Percentiles rank a stretch among this genome's conserved stretches.
Conservation (phyloP, 768 basidiomycete genomes). For the Asterophora parasitica region DNA sequence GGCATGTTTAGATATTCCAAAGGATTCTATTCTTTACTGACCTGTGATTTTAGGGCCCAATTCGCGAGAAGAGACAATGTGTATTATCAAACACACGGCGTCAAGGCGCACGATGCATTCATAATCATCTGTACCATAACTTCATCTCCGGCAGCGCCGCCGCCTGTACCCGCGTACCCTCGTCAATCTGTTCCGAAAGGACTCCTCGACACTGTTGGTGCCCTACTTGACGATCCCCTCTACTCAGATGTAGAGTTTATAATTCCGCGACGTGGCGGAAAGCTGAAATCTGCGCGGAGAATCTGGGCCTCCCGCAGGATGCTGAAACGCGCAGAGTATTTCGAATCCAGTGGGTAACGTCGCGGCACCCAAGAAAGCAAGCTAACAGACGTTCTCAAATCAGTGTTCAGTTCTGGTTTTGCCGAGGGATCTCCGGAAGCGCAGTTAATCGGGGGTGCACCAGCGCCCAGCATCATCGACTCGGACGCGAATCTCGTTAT, state of each 20-base stretch:
- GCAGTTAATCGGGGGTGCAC: slow-evolving; percentile 20
- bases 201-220: slow-evolving; percentile 67
- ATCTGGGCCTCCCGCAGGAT: slow-evolving; percentile 72
- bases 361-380: background rate
- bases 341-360: slow-evolving; percentile 54
- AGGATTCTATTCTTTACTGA: background rate
- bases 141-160: slow-evolving; percentile 48
- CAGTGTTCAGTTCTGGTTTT: slow-evolving; percentile 75
- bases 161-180: slow-evolving; percentile 41
- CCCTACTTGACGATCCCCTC: slow-evolving; percentile 70
- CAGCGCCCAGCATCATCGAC: slow-evolving; percentile 17
- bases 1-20: slow-evolving; percentile 38
- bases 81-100: slow-evolving; percentile 50
- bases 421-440: slow-evolving; percentile 44
- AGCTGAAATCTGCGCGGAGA: slow-evolving; percentile 31
- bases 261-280: slow-evolving; percentile 43
- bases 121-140: slow-evolving; percentile 76
- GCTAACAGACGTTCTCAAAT: background rate
- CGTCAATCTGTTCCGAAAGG: slow-evolving; percentile 58
- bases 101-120: slow-evolving; percentile 61
- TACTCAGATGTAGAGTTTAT: slow-evolving; percentile 86
- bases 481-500: slow-evolving; percentile 29
- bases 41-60: slow-evolving; percentile 51
- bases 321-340: slow-evolving; percentile 71
- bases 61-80: slow-evolving; percentile 73